A percentile compares a stretch with the other conserved stretches of the same genome.
These are phyloP conservation scores for Poa pratensis DNA, from an alignment of 176 grass and related monocot genomes.

Conservation along the genomic window DNA sequence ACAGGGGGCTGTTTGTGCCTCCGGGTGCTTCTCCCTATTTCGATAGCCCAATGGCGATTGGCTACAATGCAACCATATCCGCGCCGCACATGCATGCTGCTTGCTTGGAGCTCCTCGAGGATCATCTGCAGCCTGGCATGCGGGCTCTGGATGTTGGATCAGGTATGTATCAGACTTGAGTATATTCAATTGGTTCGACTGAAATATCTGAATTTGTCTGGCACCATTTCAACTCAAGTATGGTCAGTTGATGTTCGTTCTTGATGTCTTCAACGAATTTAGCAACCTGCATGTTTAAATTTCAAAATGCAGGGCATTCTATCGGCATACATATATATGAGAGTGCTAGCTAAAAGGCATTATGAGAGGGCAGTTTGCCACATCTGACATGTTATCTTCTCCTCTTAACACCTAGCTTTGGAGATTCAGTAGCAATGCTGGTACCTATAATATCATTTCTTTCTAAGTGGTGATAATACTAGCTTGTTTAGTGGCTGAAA, in stretches of 20 bases:
- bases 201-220: not conserved
- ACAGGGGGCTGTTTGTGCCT: slow-evolving; percentile 74
- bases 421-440: not conserved
- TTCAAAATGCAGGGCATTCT: not conserved
- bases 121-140: slow-evolving; percentile 79
- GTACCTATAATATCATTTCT: slow-evolving; percentile 12
- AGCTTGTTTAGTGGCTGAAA: slow-evolving; percentile 4
- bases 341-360: not conserved
- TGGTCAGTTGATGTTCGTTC: not conserved
- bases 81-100: slow-evolving; percentile 86
- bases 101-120: slow-evolving; percentile 71
- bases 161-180: slow-evolving; percentile 52
- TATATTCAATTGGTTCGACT: not conserved
- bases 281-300: not conserved
- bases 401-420: not conserved
- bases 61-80: slow-evolving; percentile 77
- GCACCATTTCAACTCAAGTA: not conserved
- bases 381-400: not conserved
- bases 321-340: not conserved
- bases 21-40: slow-evolving; percentile 50
- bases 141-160: slow-evolving; percentile 77
- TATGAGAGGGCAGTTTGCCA: not conserved
- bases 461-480: not conserved
- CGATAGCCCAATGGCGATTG: slow-evolving; percentile 76
- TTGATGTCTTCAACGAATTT: not conserved